These are phyloP conservation scores for Fusarium redolens DNA, from an alignment of 2,329 filamentous ascomycete species.

Conservation along the genomic window DNA sequence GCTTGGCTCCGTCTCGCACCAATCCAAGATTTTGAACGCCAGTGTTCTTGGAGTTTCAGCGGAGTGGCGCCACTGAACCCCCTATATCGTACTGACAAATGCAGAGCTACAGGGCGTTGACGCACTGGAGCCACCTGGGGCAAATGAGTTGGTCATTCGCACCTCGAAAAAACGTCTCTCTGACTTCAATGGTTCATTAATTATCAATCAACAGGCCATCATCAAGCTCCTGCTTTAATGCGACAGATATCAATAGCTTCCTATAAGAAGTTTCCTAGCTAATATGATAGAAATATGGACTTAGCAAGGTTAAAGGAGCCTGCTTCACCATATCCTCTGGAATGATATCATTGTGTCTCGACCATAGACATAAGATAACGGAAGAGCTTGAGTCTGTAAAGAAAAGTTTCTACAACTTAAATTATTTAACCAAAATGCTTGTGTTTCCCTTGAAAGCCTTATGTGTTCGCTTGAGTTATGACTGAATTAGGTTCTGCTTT, in stretches of 20 bases:
- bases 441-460: neutral
- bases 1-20: conserved; percentile 16
- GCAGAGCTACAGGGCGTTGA: conserved; percentile 11
- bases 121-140: conserved; percentile 17
- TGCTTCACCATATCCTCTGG: neutral
- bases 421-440: neutral
- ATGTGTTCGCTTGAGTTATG: neutral
- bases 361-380: too few species aligned
- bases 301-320: neutral
- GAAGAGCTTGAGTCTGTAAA: neutral
- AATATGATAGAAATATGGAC: neutral
- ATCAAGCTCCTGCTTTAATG: neutral
- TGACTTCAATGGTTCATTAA: neutral
- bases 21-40: conserved; percentile 24
- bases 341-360: neutral
- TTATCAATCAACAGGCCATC: neutral
- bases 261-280: neutral
- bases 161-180: neutral
- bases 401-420: neutral
- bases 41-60: conserved; percentile 13
- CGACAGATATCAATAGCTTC: neutral
- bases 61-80: conserved; percentile 14
- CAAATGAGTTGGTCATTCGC: neutral
- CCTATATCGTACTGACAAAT: conserved; percentile 21
- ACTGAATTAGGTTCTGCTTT: neutral